These are phyloP conservation scores for Astrephomene gubernaculifera DNA, from an alignment of 139 green algal genomes.

Conservation along the genomic window DNA sequence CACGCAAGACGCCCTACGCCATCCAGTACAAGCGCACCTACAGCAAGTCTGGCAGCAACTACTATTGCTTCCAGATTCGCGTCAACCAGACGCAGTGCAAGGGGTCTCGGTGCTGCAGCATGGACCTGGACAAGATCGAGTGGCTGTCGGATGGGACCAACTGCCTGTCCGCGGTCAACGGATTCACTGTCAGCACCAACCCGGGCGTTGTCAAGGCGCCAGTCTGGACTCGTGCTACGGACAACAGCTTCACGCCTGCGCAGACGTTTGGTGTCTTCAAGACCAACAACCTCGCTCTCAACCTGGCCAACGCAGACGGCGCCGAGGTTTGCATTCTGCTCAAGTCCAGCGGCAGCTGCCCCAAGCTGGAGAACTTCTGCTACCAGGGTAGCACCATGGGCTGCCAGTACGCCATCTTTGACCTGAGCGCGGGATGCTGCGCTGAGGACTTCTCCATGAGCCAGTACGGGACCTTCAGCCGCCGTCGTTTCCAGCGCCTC, in stretches of 20 bases:
- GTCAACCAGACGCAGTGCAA: neutral
- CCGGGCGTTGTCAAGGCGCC: neutral
- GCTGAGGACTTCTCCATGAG: neutral
- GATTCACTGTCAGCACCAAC: neutral
- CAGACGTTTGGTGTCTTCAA: neutral
- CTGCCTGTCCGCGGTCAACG: neutral
- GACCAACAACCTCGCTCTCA: slow-evolving; percentile 26
- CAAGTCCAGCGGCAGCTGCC: neutral
- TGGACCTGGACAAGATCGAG: slow-evolving; percentile 27
- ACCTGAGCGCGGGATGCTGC: neutral
- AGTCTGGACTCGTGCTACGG: neutral
- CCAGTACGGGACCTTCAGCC: neutral
- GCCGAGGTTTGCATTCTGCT: slow-evolving; percentile 19
- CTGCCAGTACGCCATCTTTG: slow-evolving; percentile 25
- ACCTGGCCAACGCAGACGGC: neutral
- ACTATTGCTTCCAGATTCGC: slow-evolving; percentile 4
- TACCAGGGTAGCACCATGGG: slow-evolving; percentile 3
- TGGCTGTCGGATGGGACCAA: neutral
- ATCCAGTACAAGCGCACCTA: neutral
- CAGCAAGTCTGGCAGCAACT: neutral
- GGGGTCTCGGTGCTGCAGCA: neutral
- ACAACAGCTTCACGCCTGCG: neutral
- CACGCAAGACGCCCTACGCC: neutral
- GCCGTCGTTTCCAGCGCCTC: neutral
- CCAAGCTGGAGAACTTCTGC: slow-evolving; percentile 6